Evolutionary conservation across 495 filamentous ascomycete genomes (phyloP), one percentile per base, ranked within the genome.

Genomic region (Hyaloscypha variabilis): DNA sequence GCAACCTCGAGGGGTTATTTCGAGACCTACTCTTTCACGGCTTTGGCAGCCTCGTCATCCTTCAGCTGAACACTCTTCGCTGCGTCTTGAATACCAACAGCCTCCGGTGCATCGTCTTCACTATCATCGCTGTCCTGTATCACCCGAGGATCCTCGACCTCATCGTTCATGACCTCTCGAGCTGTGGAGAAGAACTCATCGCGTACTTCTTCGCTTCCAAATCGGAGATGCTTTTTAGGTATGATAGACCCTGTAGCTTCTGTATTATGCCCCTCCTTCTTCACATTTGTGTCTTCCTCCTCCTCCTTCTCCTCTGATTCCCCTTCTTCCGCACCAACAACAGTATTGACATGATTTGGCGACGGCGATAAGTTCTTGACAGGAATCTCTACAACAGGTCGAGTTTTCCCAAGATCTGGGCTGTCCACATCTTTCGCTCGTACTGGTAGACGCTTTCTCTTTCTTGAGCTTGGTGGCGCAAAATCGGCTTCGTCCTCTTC

Each of bases 51-150:
- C 11, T 67, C 67, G 25, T 29, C 49, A 24, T 59, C 67, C 59
- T 63, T 67, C 29, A 21, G 28, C 28, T 68, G 62, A 13, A 60
- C 54, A 34, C 14, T 60, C 28, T 67, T 21, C 28, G 57, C 53
- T 31, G 70, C 67, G 8, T 64, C 67, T 46, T 69, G 57, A 4
- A 39, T 60, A 17, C 50, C 65, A 25, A 72, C 56, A 34, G 62
- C 67, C 49, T 72, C 67, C 53, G 70, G 70, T 31, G 67, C 70
- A 50, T 72, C 70, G 59, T 72, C 67, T 52, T 69, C 70, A 49
- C 66, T 69, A 26, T 67, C 64, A 8, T 39, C n/a, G 13, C 25
- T 42, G 6, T 42, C 31, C 31, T 59, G 5, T 6, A 59, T 46
- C 5, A 29, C 25, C 26, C 8, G 25, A 11, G 25, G 2, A 29